Conservation (phyloP, 2,329 filamentous ascomycete species). For the Penicillium vulpinum region DNA sequence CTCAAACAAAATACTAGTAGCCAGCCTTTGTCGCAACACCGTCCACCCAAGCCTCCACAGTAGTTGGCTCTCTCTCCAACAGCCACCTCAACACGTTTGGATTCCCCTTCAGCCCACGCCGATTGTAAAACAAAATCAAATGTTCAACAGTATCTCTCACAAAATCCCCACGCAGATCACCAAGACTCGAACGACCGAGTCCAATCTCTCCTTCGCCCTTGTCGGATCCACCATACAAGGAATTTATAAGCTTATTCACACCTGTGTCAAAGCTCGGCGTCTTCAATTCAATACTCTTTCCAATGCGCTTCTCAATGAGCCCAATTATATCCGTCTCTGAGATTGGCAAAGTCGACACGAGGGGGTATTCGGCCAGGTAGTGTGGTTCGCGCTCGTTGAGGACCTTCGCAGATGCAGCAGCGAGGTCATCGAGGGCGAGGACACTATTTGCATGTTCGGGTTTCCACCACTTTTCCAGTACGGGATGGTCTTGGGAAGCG, state of each 20-base stretch:
- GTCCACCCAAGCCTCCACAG: slow-evolving; percentile 31
- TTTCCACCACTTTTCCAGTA: slow-evolving; percentile 6
- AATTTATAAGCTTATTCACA: background rate
- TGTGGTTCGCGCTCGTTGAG: slow-evolving; percentile 18
- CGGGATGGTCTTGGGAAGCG: background rate
- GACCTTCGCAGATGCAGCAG: slow-evolving; percentile 16
- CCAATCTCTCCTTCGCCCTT: background rate
- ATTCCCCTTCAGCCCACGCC: slow-evolving; percentile 22
- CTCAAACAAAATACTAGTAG: background rate
- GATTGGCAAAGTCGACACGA: slow-evolving; percentile 16
- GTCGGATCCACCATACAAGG: background rate
- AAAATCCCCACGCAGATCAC: slow-evolving; percentile 3
- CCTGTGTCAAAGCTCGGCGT: slow-evolving; percentile 12
- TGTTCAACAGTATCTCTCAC: slow-evolving; percentile 19
- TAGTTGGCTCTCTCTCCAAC: slow-evolving; percentile 22
- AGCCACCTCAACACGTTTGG: slow-evolving; percentile 28
- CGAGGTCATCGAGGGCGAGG: slow-evolving; percentile 18
- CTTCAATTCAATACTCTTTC: slow-evolving; percentile 3
- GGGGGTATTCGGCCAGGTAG: slow-evolving; percentile 20
- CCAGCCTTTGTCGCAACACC: slow-evolving; percentile 25
- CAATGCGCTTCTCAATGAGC: slow-evolving; percentile 10
- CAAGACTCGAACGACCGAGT: background rate
- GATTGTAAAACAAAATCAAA: slow-evolving; percentile 26
- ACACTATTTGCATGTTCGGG: slow-evolving; percentile 16
- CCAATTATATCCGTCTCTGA: slow-evolving; percentile 6